Base-by-base conservation (phyloP, 441 rosid genomes). In the Viola pubescens region DNA sequence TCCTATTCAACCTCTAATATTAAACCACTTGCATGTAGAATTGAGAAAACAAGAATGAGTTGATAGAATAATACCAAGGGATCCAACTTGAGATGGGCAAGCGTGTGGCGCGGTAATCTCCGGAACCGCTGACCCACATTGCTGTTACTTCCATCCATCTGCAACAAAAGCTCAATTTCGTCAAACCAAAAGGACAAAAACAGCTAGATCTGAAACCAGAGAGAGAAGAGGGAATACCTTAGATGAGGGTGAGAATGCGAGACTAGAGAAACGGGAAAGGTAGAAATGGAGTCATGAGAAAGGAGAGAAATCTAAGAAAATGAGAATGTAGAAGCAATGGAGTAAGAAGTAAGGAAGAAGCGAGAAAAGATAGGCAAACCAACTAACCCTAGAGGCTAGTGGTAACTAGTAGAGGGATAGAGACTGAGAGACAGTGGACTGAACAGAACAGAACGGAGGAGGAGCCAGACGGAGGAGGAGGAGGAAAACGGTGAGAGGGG, bases 91-190 rank as follows among this genome's bases (percentile, higher is more conserved):
- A 84, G 82, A 68, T 81, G 91, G 74, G 87, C 75, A 56, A 71
- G 63, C 4, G 84, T 75, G 48, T 84, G 97, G 4, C 91, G 91
- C 58, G 87, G 76, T 57, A 88, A 72, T 73, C 82, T 82, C 51
- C 94, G 84, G 65, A 94, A 94, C 49, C 98, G 97, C 56, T 86
- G 80, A 34, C 79, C 77, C 10, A 75, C 85, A 59, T 70, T 75
- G 63, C 14, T 53, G 14, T 44, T 64, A 44, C 5, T 52, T 52
- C 44, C 52, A 53, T 72, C 75, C 75, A 72, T 72, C 56, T 40
- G 13, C 41, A 61, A 34, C 58, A 10, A 60, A 14, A 10, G 10
- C 38, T 3, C 49, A 37, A 37, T 9, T 12, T n/a, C 39, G 26
- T 12, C 37, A 39, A 48, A 7, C 16, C 6, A 52, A 48, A 59